phyloP scores from a whole-genome alignment of 1,284 basidiomycete species.

The Malassezia japonica region DNA sequence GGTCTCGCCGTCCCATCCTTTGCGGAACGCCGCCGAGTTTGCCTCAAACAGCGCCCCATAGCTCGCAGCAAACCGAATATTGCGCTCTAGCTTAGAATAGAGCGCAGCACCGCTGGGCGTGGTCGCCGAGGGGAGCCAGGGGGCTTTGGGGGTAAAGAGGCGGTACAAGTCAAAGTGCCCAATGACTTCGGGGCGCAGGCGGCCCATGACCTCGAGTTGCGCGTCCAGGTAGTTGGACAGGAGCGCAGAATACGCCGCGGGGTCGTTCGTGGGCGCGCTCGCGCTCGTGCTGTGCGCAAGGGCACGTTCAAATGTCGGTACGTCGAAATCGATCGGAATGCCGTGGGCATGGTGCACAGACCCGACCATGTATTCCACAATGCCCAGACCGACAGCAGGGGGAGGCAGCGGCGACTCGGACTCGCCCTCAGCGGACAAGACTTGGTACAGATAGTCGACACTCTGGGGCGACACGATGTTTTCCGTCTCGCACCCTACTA shows the following conservation, averaged over 20 bases:
- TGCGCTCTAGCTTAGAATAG: slow-evolving; percentile 63
- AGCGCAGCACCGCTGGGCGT: slow-evolving; percentile 55
- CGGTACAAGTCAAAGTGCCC: slow-evolving; percentile 69
- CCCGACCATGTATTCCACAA: slow-evolving; percentile 82
- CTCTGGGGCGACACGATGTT: slow-evolving; percentile 63
- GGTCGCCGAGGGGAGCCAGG: slow-evolving; percentile 47
- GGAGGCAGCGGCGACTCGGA: not conserved
- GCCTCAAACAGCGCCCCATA: slow-evolving; percentile 91
- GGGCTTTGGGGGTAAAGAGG: slow-evolving; percentile 23
- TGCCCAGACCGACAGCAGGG: slow-evolving; percentile 13
- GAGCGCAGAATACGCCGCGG: slow-evolving; percentile 18
- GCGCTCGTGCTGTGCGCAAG: slow-evolving; percentile 41
- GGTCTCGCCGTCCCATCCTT: slow-evolving; percentile 67
- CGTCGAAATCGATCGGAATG: slow-evolving; percentile 88
- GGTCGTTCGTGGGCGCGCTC: not conserved
- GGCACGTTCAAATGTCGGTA: slow-evolving; percentile 59
- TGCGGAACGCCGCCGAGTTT: slow-evolving; percentile 83
- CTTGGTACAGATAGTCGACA: slow-evolving; percentile 51
- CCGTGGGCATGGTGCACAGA: slow-evolving; percentile 81
- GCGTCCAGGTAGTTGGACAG: slow-evolving; percentile 33
- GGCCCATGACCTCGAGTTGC: slow-evolving; percentile 39
- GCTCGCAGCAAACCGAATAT: slow-evolving; percentile 62
- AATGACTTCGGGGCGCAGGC: slow-evolving; percentile 74
- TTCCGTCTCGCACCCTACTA: slow-evolving; percentile 90
- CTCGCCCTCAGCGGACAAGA: slow-evolving; percentile 49